Conservation (phyloP, 345 rosid species). For the Eutrema japonicum region DNA sequence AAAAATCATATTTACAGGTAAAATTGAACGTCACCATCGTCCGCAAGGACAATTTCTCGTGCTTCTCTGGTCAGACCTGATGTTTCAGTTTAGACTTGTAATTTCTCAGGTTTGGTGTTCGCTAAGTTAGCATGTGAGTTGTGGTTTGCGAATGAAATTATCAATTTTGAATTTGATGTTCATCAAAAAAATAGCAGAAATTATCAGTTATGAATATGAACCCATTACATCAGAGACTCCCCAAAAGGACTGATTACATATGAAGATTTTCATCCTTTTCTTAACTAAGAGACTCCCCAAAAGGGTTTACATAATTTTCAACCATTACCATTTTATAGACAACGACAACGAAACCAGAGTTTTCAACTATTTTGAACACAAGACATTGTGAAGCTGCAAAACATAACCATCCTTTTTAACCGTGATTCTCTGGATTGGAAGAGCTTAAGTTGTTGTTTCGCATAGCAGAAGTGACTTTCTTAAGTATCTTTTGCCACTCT, state of each 20-base stretch:
- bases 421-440: slow-evolving; percentile 13
- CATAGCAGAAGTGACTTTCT: slow-evolving; percentile 21
- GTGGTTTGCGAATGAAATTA: no score
- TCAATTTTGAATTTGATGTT: no score
- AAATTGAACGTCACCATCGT: not conserved
- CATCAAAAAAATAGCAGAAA: no score
- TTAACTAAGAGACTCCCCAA: not conserved
- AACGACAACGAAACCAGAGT: not conserved
- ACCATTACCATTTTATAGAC: not conserved
- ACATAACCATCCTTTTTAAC: not conserved
- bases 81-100: no score
- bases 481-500: slow-evolving; percentile 35
- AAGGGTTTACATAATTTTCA: not conserved
- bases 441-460: not conserved
- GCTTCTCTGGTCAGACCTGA: no score
- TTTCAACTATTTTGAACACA: not conserved
- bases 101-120: no score
- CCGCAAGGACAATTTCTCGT: no score
- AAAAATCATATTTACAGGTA: not conserved
- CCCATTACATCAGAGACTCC: no score
- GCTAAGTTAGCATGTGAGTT: no score
- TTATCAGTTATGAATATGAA: no score
- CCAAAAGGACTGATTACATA: not conserved
- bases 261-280: not conserved
- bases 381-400: no score